Conservation (phyloP, 2,329 filamentous ascomycete genomes). For the Conoideocrella luteorostrata region DNA sequence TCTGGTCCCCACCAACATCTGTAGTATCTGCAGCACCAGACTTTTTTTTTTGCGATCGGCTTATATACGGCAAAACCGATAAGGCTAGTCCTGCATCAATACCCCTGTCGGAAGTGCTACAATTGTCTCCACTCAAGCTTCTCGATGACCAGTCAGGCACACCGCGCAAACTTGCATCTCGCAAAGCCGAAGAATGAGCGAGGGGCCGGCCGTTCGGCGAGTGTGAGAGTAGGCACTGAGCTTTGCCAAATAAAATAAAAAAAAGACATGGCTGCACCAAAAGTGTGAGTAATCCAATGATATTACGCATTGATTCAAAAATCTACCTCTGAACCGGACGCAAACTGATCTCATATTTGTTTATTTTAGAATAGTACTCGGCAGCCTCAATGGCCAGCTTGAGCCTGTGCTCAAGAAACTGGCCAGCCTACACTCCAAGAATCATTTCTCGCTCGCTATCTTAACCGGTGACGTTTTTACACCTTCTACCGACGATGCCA, state of each 20-base stretch:
- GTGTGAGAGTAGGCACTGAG: no score
- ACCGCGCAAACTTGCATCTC: constrained; percentile 28
- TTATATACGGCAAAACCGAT: constrained; percentile 29
- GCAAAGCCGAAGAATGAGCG: no score
- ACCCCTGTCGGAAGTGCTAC: no score
- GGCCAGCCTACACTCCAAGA: constrained; percentile 73
- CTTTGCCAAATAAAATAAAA: no score
- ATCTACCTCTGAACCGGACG: no score
- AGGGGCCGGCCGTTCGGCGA: no score
- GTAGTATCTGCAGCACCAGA: constrained; percentile 15
- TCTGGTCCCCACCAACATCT: neutral
- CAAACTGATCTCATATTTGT: no score
- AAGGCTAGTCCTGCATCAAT: no score
- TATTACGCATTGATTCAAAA: neutral
- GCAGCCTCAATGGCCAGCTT: constrained; percentile 75
- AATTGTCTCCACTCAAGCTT: constrained; percentile 9
- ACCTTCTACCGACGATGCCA: constrained; percentile 49
- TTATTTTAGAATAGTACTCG: constrained; percentile 72
- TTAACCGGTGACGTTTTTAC: constrained; percentile 79
- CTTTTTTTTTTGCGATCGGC: constrained; percentile 27
- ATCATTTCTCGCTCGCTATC: constrained; percentile 80
- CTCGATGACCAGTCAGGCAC: constrained; percentile 23
- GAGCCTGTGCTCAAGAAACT: constrained; percentile 73
- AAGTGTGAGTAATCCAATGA: constrained; percentile 33
- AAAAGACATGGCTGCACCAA: constrained; percentile 44